phyloP scores from a whole-genome alignment of 1,284 basidiomycete species.

The Pulveroboletus ridleyi region DNA sequence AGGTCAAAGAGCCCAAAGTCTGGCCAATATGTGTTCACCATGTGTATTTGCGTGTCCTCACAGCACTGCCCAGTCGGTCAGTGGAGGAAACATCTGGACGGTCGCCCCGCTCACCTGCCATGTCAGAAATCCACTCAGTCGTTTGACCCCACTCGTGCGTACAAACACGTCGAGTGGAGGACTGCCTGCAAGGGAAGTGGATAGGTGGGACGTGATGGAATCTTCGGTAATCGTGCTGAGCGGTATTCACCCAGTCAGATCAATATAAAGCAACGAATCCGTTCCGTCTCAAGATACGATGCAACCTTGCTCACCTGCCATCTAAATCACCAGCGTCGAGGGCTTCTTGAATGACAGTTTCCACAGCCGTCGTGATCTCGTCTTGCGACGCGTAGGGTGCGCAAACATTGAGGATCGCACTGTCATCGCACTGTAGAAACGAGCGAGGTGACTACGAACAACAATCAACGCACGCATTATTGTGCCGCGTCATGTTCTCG shows the following conservation, averaged over 20 bases:
- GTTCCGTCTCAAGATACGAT: constrained; percentile 1
- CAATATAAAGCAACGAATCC: not conserved
- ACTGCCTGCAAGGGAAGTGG: constrained; percentile 70
- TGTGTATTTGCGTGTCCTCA: constrained; percentile 91
- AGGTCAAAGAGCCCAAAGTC: constrained; percentile 92
- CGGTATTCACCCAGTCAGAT: constrained; percentile 1
- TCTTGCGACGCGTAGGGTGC: constrained; percentile 95
- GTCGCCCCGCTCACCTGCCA: constrained; percentile 79
- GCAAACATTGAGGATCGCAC: constrained; percentile 92
- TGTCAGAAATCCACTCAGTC: constrained; percentile 92
- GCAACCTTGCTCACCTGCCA: constrained; percentile 35
- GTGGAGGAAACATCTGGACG: not conserved
- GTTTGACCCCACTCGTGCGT: constrained; percentile 90
- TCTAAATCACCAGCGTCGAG: constrained; percentile 45
- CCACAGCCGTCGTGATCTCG: constrained; percentile 87
- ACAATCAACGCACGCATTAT: constrained; percentile 55
- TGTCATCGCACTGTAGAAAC: constrained; percentile 39
- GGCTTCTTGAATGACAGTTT: constrained; percentile 59
- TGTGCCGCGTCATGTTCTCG: constrained; percentile 81
- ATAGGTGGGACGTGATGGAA: constrained; percentile 69
- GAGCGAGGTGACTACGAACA: not conserved
- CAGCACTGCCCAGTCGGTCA: constrained; percentile 56
- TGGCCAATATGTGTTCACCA: constrained; percentile 93
- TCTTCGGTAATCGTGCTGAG: constrained; percentile 67
- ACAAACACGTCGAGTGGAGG: constrained; percentile 92